Percentiles rank a stretch among this genome's conserved stretches.
Conservation (phyloP, 2,329 filamentous ascomycete genomes). For the Lizonia empirigonia region DNA sequence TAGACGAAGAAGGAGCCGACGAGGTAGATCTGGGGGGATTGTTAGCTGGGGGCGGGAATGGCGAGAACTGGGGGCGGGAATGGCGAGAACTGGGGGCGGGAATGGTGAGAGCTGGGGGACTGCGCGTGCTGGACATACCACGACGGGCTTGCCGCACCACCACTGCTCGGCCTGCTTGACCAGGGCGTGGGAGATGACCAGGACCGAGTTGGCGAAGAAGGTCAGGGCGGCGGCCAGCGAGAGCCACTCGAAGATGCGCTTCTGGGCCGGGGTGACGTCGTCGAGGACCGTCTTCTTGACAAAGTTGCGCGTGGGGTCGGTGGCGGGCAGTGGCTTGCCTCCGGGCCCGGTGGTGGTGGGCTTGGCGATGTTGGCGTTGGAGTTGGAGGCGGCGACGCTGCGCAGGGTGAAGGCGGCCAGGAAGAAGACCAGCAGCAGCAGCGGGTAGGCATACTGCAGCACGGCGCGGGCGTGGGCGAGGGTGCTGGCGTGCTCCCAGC, state of each 20-base stretch:
- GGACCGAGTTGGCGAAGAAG: slow-evolving; percentile 74
- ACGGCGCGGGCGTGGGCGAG: slow-evolving; percentile 35
- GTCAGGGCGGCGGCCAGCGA: slow-evolving; percentile 73
- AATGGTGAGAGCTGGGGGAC: no score
- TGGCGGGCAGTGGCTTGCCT: slow-evolving; percentile 82
- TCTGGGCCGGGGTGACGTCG: slow-evolving; percentile 69
- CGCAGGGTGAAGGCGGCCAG: slow-evolving; percentile 65
- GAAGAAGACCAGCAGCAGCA: slow-evolving; percentile 69
- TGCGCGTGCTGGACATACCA: slow-evolving; percentile 60
- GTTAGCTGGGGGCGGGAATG: no score
- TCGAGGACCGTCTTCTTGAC: slow-evolving; percentile 55
- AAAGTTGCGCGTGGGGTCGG: slow-evolving; percentile 50
- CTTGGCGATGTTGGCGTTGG: slow-evolving; percentile 53
- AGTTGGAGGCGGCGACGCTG: slow-evolving; percentile 61
- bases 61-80: no score
- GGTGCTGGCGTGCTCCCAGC: slow-evolving; percentile 27
- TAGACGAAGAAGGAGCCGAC: slow-evolving; percentile 86
- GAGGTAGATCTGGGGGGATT: slow-evolving; percentile 73
- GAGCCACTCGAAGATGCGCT: slow-evolving; percentile 76
- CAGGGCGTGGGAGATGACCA: slow-evolving; percentile 77
- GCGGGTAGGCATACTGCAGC: slow-evolving; percentile 65
- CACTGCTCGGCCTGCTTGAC: slow-evolving; percentile 67
- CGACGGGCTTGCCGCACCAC: slow-evolving; percentile 81
- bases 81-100: no score
- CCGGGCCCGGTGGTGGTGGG: slow-evolving; percentile 73